These are phyloP conservation scores for Fonsecaea erecta DNA, from an alignment of 2,329 filamentous ascomycete genomes.

Conservation along the genomic window DNA sequence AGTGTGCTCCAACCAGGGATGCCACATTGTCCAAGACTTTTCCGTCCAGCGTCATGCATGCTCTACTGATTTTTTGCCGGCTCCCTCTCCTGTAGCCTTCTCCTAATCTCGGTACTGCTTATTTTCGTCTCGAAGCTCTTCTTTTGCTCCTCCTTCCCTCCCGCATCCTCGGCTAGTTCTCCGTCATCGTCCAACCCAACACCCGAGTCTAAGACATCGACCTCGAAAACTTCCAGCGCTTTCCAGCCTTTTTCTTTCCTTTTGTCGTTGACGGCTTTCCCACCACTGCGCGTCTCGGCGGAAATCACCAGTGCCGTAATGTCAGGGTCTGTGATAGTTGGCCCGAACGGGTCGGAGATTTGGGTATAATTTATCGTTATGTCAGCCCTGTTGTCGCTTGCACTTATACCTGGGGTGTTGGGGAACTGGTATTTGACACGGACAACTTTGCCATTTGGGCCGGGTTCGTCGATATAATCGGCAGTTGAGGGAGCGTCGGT, in stretches of 20 bases:
- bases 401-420: background rate
- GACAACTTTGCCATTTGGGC: constrained; percentile 48
- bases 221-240: constrained; percentile 78
- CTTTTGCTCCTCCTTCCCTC: constrained; percentile 53
- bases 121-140: constrained; percentile 78
- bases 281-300: constrained; percentile 82
- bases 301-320: constrained; percentile 86
- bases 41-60: background rate
- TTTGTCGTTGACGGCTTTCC: constrained; percentile 83
- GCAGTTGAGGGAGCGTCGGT: constrained; percentile 26
- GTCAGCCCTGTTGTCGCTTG: background rate
- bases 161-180: constrained; percentile 51
- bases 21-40: background rate
- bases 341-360: constrained; percentile 86
- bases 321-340: constrained; percentile 79
- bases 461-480: constrained; percentile 44
- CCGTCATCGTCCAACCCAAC: constrained; percentile 7
- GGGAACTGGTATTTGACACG: constrained; percentile 50
- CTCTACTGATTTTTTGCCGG: background rate
- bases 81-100: constrained; percentile 43
- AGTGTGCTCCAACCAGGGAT: background rate
- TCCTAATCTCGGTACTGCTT: constrained; percentile 84
- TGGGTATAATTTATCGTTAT: constrained; percentile 78
- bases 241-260: constrained; percentile 76
- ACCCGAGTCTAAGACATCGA: constrained; percentile 74